phyloP scores from a whole-genome alignment of 768 basidiomycete species.

The Rhodosporidiobolus sp. region DNA sequence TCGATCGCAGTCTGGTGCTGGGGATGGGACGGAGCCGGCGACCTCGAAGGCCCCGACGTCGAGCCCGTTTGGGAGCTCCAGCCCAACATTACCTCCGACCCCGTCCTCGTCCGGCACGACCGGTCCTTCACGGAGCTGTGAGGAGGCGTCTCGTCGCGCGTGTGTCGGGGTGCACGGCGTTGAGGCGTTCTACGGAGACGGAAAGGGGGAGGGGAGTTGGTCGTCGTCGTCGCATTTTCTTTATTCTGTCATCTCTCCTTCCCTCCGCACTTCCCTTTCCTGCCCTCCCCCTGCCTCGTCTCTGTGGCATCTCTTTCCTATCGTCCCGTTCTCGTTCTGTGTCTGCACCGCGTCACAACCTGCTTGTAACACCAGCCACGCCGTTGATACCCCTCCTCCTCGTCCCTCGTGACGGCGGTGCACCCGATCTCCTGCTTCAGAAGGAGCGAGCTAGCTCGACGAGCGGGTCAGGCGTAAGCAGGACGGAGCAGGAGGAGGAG shows the following conservation, averaged over 20 bases:
- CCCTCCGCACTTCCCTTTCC: neutral
- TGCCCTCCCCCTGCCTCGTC: neutral
- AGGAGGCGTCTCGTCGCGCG: neutral
- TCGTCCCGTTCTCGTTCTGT: neutral
- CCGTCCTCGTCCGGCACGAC: slow-evolving; percentile 41
- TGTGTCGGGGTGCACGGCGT: neutral
- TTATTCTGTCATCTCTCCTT: neutral
- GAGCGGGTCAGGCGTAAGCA: too few relatives aligned
- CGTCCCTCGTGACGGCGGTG: too few relatives aligned
- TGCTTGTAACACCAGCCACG: neutral
- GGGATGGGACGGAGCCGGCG: slow-evolving; percentile 99
- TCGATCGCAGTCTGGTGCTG: slow-evolving; percentile 84
- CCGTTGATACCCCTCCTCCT: neutral
- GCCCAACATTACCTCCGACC: slow-evolving; percentile 42
- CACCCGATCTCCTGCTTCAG: too few relatives aligned
- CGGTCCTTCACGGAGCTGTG: slow-evolving; percentile 35
- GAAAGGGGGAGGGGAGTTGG: neutral
- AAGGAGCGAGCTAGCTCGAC: too few relatives aligned
- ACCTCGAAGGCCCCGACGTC: slow-evolving; percentile 94
- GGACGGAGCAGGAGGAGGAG: too few relatives aligned
- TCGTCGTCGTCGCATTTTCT: neutral
- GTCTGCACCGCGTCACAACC: neutral
- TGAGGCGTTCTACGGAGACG: neutral
- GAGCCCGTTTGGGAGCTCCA: slow-evolving; percentile 88
- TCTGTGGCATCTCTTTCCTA: neutral